A percentile compares a stretch with the other conserved stretches of the same genome.
These are phyloP conservation scores for Podaxis sp. DNA, from an alignment of 768 basidiomycete genomes.

Conservation along the genomic window DNA sequence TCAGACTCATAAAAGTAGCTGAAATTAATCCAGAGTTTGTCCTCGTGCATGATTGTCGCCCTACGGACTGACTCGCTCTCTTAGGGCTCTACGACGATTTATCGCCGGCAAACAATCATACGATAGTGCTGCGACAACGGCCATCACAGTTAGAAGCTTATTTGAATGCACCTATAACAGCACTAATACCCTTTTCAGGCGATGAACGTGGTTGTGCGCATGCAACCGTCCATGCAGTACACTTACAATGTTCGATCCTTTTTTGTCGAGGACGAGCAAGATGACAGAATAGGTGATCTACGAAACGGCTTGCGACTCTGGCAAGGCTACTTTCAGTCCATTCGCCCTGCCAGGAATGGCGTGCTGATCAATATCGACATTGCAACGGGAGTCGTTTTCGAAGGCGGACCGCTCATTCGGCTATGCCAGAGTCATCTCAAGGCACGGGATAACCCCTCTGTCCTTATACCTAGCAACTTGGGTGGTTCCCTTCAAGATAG, in stretches of 20 bases:
- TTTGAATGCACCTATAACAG: background rate
- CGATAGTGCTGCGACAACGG: slow-evolving; percentile 56
- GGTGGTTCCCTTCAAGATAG: slow-evolving; percentile 51
- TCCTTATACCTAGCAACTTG: slow-evolving; percentile 22
- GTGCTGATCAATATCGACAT: slow-evolving; percentile 79
- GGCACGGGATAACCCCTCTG: slow-evolving; percentile 1
- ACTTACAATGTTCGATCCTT: slow-evolving; percentile 78
- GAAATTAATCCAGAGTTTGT: slow-evolving; percentile 33
- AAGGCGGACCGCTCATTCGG: slow-evolving; percentile 49
- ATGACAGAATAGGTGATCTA: slow-evolving; percentile 44
- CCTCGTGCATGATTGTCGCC: background rate
- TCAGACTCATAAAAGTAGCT: slow-evolving; percentile 56
- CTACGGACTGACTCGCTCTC: background rate
- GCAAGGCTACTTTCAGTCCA: slow-evolving; percentile 80
- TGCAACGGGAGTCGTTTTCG: slow-evolving; percentile 74
- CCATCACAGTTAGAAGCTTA: slow-evolving; percentile 48
- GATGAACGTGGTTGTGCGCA: slow-evolving; percentile 71
- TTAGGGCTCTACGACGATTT: slow-evolving; percentile 59
- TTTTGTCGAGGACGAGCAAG: slow-evolving; percentile 48
- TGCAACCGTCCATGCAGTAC: slow-evolving; percentile 64
- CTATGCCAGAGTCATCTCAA: slow-evolving; percentile 36
- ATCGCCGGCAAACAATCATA: slow-evolving; percentile 57
- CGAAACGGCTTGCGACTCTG: slow-evolving; percentile 57
- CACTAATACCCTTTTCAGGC: slow-evolving; percentile 36
- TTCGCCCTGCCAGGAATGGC: slow-evolving; percentile 58